phyloP scores from a whole-genome alignment of 2,329 filamentous ascomycete genomes.

The Cladobotryum mycophilum region DNA sequence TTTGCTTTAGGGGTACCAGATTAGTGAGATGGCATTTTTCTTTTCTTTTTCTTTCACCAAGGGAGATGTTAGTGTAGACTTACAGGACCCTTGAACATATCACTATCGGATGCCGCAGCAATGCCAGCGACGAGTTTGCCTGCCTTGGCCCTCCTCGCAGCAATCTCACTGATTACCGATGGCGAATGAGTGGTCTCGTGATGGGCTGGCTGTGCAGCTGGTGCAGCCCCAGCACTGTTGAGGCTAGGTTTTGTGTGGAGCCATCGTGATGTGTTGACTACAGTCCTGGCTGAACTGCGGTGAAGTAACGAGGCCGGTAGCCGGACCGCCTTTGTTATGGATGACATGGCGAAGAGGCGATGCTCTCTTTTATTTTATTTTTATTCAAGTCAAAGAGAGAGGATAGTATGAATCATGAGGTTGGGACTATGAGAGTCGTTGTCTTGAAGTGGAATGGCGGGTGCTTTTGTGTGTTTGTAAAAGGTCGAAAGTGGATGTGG shows the following conservation, averaged over 20 bases:
- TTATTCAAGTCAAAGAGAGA: no score
- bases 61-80: slow-evolving; percentile 19
- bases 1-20: slow-evolving; percentile 20
- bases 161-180: slow-evolving; percentile 25
- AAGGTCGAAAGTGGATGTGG: no score
- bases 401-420: no score
- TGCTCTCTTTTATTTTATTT: no score
- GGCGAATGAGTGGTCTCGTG: slow-evolving; percentile 18
- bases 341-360: slow-evolving; percentile 14
- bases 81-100: slow-evolving; percentile 75
- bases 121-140: slow-evolving; percentile 67
- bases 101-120: slow-evolving; percentile 70
- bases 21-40: not conserved
- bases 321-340: slow-evolving; percentile 16
- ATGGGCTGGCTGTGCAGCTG: slow-evolving; percentile 18
- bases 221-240: slow-evolving; percentile 20
- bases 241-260: slow-evolving; percentile 16
- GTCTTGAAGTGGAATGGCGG: no score
- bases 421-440: no score
- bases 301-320: slow-evolving; percentile 9
- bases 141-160: slow-evolving; percentile 53
- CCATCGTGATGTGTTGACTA: slow-evolving; percentile 3
- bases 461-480: no score
- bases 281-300: slow-evolving; percentile 2
- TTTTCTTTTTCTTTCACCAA: not conserved